These are phyloP conservation scores for Collybia mongolica DNA, from an alignment of 768 basidiomycete species.

Conservation along the genomic window DNA sequence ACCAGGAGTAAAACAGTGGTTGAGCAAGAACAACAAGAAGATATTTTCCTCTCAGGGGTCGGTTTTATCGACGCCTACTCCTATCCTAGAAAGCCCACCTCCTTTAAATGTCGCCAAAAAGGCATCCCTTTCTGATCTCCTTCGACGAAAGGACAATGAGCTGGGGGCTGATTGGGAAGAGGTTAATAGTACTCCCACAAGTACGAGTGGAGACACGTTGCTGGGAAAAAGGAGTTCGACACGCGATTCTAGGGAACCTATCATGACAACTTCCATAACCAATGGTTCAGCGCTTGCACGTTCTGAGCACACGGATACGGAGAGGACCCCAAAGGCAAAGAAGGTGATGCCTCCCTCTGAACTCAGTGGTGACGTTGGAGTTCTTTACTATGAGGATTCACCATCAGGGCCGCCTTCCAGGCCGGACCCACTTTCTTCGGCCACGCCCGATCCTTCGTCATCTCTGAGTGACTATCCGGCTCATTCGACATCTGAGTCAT, in stretches of 20 bases:
- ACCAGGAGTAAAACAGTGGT: slow-evolving; percentile 80
- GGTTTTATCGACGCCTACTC: slow-evolving; percentile 19
- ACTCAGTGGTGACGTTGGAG: slow-evolving; percentile 14
- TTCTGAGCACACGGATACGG: slow-evolving; percentile 30
- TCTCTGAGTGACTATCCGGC: slow-evolving; percentile 71
- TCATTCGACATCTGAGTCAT: slow-evolving; percentile 69
- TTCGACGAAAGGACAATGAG: slow-evolving; percentile 59
- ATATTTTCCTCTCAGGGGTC: slow-evolving; percentile 42
- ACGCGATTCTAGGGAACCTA: slow-evolving; percentile 14
- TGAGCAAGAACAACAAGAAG: slow-evolving; percentile 63
- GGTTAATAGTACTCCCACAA: slow-evolving; percentile 50
- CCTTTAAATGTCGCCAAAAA: slow-evolving; percentile 52
- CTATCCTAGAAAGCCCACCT: slow-evolving; percentile 27
- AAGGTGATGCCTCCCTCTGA: slow-evolving; percentile 31
- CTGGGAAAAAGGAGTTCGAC: slow-evolving; percentile 15
- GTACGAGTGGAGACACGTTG: slow-evolving; percentile 34
- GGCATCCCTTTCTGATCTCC: slow-evolving; percentile 65
- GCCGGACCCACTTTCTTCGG: slow-evolving; percentile 57
- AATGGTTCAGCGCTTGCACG: slow-evolving; percentile 14
- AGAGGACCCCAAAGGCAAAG: slow-evolving; percentile 40
- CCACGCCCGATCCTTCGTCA: slow-evolving; percentile 79
- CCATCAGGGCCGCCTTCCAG: slow-evolving; percentile 42
- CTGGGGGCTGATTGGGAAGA: slow-evolving; percentile 68
- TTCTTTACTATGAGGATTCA: slow-evolving; percentile 28
- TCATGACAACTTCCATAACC: slow-evolving; percentile 7